phyloP scores from a whole-genome alignment of 352 stramenopile species.

The Plasmopara muralis region DNA sequence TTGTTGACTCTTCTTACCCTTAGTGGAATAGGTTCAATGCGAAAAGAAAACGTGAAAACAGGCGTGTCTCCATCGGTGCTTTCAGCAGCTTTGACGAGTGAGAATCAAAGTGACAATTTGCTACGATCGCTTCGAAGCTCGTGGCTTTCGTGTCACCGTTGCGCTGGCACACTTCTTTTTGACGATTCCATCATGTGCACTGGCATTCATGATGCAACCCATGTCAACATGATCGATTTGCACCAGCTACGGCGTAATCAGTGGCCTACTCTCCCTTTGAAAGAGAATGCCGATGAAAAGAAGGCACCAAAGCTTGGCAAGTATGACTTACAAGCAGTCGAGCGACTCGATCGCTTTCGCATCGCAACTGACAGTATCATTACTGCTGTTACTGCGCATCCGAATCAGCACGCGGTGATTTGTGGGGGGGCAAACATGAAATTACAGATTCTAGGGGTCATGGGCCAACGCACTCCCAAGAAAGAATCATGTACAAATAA shows the following conservation, averaged over 20 bases:
- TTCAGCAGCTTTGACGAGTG: slow-evolving; percentile 15
- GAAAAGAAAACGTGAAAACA: slow-evolving; percentile 17
- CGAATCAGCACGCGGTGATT: slow-evolving; percentile 36
- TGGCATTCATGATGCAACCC: slow-evolving; percentile 30
- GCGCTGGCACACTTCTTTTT: slow-evolving; percentile 35
- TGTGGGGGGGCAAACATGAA: slow-evolving; percentile 40
- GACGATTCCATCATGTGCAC: slow-evolving; percentile 47
- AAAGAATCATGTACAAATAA: too few relatives aligned
- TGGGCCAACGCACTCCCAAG: slow-evolving; percentile 2
- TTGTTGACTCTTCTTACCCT: too few relatives aligned
- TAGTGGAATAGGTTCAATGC: slow-evolving; percentile 8
- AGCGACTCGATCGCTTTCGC: slow-evolving; percentile 41
- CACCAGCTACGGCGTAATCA: slow-evolving; percentile 24
- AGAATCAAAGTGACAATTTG: slow-evolving; percentile 17
- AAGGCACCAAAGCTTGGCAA: slow-evolving; percentile 1
- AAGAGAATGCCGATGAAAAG: background rate
- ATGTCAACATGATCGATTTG: slow-evolving; percentile 49
- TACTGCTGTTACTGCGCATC: slow-evolving; percentile 41
- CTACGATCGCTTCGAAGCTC: slow-evolving; percentile 30
- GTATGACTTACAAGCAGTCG: slow-evolving; percentile 12
- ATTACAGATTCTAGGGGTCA: slow-evolving; percentile 25
- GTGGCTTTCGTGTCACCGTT: slow-evolving; percentile 54
- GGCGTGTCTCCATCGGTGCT: slow-evolving; percentile 28
- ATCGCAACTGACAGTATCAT: slow-evolving; percentile 38
- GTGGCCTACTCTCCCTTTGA: background rate